These are phyloP conservation scores for Ascochyta fabae DNA, from an alignment of 2,329 filamentous ascomycete species.

Conservation along the genomic window DNA sequence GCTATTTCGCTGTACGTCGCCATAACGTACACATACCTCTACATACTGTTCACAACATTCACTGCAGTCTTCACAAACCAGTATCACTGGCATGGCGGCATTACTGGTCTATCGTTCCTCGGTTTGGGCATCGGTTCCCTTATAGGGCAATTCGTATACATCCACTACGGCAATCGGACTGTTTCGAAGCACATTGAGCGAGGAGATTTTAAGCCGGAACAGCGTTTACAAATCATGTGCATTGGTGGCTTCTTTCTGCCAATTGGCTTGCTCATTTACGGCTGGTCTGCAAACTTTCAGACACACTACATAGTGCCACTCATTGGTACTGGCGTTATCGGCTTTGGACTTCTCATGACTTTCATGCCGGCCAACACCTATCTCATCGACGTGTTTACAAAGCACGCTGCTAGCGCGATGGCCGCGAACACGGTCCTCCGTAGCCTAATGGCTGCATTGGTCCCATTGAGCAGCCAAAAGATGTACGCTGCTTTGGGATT, in stretches of 20 bases:
- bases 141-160: slow-evolving; percentile 43
- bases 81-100: slow-evolving; percentile 50
- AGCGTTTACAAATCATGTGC: slow-evolving; percentile 45
- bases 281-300: slow-evolving; percentile 44
- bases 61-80: slow-evolving; percentile 50
- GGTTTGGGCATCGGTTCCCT: slow-evolving; percentile 52
- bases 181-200: slow-evolving; percentile 36
- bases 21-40: slow-evolving; percentile 51
- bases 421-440: slow-evolving; percentile 51
- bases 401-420: slow-evolving; percentile 52
- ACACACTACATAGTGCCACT: slow-evolving; percentile 49
- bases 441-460: slow-evolving; percentile 46
- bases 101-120: slow-evolving; percentile 51
- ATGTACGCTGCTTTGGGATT: slow-evolving; percentile 50
- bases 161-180: slow-evolving; percentile 40
- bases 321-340: slow-evolving; percentile 42
- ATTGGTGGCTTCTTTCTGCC: slow-evolving; percentile 44
- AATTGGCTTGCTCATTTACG: slow-evolving; percentile 48
- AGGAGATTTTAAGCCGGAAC: slow-evolving; percentile 46
- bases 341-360: slow-evolving; percentile 45
- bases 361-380: slow-evolving; percentile 51
- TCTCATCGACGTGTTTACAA: slow-evolving; percentile 51
- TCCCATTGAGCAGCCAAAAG: slow-evolving; percentile 49
- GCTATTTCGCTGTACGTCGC: slow-evolving; percentile 47
- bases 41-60: slow-evolving; percentile 56